Base-by-base conservation (phyloP, 257 asterid genomes). In the Craterostigma plantagineum region DNA sequence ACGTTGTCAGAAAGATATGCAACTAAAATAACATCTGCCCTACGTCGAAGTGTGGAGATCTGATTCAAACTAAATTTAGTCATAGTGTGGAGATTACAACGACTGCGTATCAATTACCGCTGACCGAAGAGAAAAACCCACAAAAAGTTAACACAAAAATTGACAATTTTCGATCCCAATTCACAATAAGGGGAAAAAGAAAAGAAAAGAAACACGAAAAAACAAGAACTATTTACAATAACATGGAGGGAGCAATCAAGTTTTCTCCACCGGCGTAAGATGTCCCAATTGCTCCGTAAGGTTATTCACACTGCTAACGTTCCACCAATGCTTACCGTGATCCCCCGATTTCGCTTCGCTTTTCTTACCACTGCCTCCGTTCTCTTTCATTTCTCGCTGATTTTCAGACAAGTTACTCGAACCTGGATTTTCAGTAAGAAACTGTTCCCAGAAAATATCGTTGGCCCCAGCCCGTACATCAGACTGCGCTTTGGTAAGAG, bases 381-480 rank as follows among this genome's bases (percentile, higher is more conserved):
- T 6, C 42, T 61, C 77, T 60, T 54, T 64, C 59, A 62, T 62
- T 42, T 65, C 84, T 0, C 68, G 45, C 38, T 58, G 76, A 48
- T 55, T 59, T 46, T 76, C 84, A 8, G 79, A 46, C 0, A 72
- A 63, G 55, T 62, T 69, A 37, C 60, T 64, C 14, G 79, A 66
- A 49, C 86, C 93, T 10, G 95, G 93, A 66, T 73, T 87, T 61
- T 87, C 98, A 0, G 93, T 79, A 50, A 87, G 77, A 64, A 87
- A 87, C 45, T 87, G 95, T 49, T 83, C 92, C 98, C 98, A 87
- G 16, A 87, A 87, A 18, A 73, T 73, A 67, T 87, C 95, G 65
- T 87, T 87, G 42, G 53, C 86, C 47, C 93, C 92, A 8, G 86
- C 55, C 59, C 64, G 58, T 41, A 42, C 67, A 39, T 54, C 65